Evolutionary conservation across 75 land plant genomes (phyloP).

Genomic region (Gnetum montanum): DNA sequence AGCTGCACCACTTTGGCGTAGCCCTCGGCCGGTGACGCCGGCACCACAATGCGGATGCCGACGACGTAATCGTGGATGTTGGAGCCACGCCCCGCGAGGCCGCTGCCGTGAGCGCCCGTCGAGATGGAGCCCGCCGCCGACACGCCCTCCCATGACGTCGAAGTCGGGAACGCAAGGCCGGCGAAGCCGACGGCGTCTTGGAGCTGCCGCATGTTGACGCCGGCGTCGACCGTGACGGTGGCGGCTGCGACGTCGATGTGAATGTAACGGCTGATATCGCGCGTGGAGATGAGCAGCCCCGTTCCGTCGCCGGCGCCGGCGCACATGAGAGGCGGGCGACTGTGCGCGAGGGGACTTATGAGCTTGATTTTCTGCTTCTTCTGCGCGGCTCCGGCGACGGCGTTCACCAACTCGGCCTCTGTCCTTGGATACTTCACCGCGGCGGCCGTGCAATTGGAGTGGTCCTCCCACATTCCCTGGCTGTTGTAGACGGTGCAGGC

Average conservation of each 20-base stretch:
- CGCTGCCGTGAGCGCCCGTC: constrained; percentile 24
- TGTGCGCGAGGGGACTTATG: constrained; percentile 13
- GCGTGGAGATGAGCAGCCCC: constrained; percentile 25
- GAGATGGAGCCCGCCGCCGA: too few species aligned
- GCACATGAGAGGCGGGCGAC: constrained; percentile 13
- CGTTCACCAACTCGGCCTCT: constrained; percentile 19
- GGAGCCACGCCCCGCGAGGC: constrained; percentile 8
- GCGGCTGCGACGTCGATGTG: constrained; percentile 1
- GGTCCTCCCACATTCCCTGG: constrained; percentile 1
- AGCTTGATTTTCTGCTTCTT: constrained; percentile 25
- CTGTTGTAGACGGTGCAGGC: background rate
- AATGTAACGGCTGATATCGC: constrained; percentile 4
- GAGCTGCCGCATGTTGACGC: constrained; percentile 12
- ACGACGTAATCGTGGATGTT: too few species aligned
- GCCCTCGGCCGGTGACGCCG: constrained; percentile 15
- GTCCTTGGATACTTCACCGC: constrained; percentile 11
- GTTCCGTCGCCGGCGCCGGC: constrained; percentile 10
- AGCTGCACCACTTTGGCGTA: constrained; percentile 13
- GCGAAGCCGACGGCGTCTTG: background rate
- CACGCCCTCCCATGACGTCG: constrained; percentile 17
- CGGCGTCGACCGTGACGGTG: constrained; percentile 15
- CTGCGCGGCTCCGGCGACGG: constrained; percentile 19
- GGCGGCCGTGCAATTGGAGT: constrained; percentile 12
- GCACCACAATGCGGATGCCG: constrained; percentile 20
- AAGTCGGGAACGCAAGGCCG: constrained; percentile 6